These are phyloP conservation scores for Nicotiana noctiflora DNA, from an alignment of 257 asterid genomes.

Conservation along the genomic window DNA sequence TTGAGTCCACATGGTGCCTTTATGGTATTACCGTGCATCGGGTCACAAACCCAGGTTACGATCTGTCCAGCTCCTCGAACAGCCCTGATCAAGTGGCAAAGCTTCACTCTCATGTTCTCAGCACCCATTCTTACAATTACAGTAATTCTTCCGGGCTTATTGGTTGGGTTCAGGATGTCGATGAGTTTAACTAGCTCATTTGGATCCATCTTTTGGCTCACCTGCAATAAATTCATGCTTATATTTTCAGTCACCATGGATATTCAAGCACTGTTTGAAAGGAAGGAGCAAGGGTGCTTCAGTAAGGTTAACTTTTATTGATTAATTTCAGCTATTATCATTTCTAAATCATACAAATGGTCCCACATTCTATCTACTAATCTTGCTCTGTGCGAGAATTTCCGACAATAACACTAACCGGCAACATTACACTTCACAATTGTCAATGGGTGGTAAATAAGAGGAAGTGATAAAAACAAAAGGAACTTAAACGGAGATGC, in stretches of 20 bases:
- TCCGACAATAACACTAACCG: too few species aligned
- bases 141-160: slow-evolving; percentile 80
- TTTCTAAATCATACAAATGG: not conserved
- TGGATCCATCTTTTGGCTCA: slow-evolving; percentile 90
- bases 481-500: not conserved
- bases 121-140: slow-evolving; percentile 84
- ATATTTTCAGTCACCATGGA: not conserved
- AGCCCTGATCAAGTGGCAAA: slow-evolving; percentile 72
- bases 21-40: slow-evolving; percentile 87
- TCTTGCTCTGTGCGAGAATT: not conserved
- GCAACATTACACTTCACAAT: too few species aligned
- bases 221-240: slow-evolving; percentile 37
- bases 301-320: not conserved
- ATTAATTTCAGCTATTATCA: not conserved
- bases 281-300: not conserved
- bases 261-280: not conserved
- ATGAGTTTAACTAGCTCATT: slow-evolving; percentile 61
- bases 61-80: slow-evolving; percentile 76
- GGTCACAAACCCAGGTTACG: slow-evolving; percentile 88
- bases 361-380: not conserved
- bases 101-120: slow-evolving; percentile 85
- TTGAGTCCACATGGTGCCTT: slow-evolving; percentile 87
- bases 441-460: not conserved
- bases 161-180: slow-evolving; percentile 57
- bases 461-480: not conserved